These are phyloP conservation scores for Astrothelium macrocarpum DNA, from an alignment of 495 filamentous ascomycete species.

Conservation along the genomic window DNA sequence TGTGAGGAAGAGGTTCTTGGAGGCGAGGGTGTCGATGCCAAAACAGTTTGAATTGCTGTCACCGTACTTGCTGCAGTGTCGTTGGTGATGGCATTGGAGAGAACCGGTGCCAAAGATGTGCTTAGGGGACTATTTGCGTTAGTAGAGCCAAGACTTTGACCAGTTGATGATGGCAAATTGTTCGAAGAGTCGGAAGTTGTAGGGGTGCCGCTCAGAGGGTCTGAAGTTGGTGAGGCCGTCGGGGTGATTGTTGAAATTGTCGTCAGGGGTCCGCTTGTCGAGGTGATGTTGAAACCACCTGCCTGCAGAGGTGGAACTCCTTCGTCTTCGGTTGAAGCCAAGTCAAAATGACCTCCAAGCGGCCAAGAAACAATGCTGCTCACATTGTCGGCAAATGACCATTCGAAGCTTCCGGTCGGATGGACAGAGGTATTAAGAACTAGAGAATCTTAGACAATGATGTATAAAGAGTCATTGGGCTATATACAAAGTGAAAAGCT, in stretches of 20 bases:
- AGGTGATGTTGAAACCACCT: neutral
- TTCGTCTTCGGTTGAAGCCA: neutral
- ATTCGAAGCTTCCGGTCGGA: neutral
- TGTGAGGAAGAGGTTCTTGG: neutral
- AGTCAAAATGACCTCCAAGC: neutral
- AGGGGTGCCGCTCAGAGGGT: neutral
- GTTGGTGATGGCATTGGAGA: neutral
- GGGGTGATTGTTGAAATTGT: neutral
- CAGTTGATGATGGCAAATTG: neutral
- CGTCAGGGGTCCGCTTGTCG: neutral
- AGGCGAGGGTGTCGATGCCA: neutral
- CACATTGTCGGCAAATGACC: neutral
- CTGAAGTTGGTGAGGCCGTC: neutral
- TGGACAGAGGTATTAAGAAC: neutral
- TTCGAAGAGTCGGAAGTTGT: neutral
- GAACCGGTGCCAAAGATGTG: neutral
- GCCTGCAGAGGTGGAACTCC: neutral
- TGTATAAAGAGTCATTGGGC: neutral
- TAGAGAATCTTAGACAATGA: neutral
- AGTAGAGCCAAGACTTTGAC: neutral
- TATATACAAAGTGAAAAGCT: neutral
- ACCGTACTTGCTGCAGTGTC: neutral
- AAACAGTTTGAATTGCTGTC: neutral
- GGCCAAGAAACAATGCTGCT: conserved; percentile 1
- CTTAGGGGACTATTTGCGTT: neutral